Evolutionary conservation across 129 eudicot species (phyloP), one percentile per base, ranked within the genome.

Genomic region (Glebionis coronaria): DNA sequence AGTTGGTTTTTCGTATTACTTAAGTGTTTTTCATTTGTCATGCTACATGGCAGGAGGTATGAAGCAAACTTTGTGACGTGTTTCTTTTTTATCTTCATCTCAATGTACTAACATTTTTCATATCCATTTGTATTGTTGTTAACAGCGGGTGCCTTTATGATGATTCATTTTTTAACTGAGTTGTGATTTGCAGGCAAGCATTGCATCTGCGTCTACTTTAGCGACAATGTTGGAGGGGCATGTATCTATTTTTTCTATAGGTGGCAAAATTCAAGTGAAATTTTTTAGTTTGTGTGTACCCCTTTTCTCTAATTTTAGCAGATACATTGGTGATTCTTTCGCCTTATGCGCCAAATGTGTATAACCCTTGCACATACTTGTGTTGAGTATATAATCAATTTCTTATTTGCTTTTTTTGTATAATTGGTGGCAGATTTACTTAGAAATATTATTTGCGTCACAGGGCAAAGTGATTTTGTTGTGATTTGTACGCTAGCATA

Each of bases 61-160:
- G 99, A 83, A 40, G 82, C 88, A 67, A 94, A 87, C 66, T 73
- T 94, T 67, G 79, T 90, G 95, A 87, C 93, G n/a, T 94, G 97
- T 76, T 85, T 94, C 81, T 94, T 6, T 87, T 72, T 87, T 97
- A 94, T 90, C 99, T 97, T 18, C 76, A 74, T 70, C 62, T 85
- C 31, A 94, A 89, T 95, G 99, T 90, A 65, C 42, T 14, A 44
- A 25, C 53, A 38, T 40, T 61, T 28, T 0, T 71, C 18, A 35
- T 62, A n/a, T 57, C 23, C 51, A 49, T 63, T 61, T 7, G 6
- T 72, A 29, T 40, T 51, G 29, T 12, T 70, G 60, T 29, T 63
- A 40, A 3, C 4, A 27, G 15, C 19, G 13, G 5, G 44, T 73
- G 9, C 1, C 21, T 44, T 65, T 59, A 6, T 40, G 54, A n/a